These are phyloP conservation scores for Parietaria judaica DNA, from an alignment of 306 rosid species.

Conservation along the genomic window DNA sequence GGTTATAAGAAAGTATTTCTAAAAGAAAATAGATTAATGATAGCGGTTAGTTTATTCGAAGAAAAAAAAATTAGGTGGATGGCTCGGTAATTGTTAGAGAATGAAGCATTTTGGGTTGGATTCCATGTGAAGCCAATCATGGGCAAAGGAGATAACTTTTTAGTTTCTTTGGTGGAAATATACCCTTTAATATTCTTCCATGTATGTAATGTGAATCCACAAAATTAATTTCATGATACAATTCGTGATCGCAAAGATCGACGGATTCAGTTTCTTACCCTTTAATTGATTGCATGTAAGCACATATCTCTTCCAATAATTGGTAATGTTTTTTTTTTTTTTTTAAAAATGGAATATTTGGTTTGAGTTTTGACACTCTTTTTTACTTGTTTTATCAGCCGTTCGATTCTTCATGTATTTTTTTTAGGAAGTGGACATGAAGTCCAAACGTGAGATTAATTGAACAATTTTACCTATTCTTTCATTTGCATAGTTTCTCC, in stretches of 20 bases:
- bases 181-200: conserved; percentile 18
- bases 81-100: conserved; percentile 16
- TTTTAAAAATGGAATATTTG: neutral
- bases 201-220: neutral
- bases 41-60: conserved; percentile 5
- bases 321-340: neutral
- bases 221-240: too few species aligned
- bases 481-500: too few species aligned
- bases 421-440: conserved; percentile 11
- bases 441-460: conserved; percentile 7
- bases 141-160: conserved; percentile 34
- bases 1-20: neutral
- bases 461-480: conserved; percentile 5
- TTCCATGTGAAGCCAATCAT: conserved; percentile 57
- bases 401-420: conserved; percentile 15
- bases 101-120: conserved; percentile 21
- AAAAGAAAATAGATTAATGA: conserved; percentile 5
- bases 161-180: conserved; percentile 24
- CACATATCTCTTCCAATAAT: conserved; percentile 1
- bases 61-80: conserved; percentile 2
- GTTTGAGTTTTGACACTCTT: neutral
- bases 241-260: too few species aligned
- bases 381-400: conserved; percentile 19
- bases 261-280: too few species aligned
- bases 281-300: too few species aligned